Evolutionary conservation across 140 eudicot species (phyloP), one percentile per base, ranked within the genome.

Genomic region (Flaveria floridana): DNA sequence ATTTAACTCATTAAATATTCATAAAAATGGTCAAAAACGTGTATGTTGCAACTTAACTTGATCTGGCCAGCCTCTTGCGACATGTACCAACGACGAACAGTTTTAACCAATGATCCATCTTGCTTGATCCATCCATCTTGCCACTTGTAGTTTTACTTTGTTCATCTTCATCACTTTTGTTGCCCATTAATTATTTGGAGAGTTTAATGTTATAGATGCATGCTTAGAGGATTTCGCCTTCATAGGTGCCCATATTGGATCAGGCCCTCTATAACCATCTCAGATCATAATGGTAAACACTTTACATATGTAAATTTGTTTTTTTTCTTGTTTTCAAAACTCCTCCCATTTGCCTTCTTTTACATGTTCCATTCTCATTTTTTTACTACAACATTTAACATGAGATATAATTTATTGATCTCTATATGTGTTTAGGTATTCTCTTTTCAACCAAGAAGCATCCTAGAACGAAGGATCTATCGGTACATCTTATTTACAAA

Each of bases 391-490:
- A 4, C 37, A 2, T 23, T 51, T 47, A 19, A 47, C 25, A 0
- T 10, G n/a, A 13, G 18, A n/a, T 16, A 4, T 30, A 73, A 20
- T 69, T 46, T 57, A 28, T 70, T 10, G n/a, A 41, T 42, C 47
- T 58, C 48, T 62, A 46, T 62, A 56, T 39, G n/a, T 51, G 42
- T 51, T 81, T 88, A 92, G 98, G 98, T 64, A 89, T 87, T 80
- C 89, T 92, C 42, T 92, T 92, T 84, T 86, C 95, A 39, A 85
- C 98, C 51, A 92, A 87, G 70, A 92, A 88, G 71, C 96, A 92
- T 80, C 96, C 95, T 71, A 85, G 98, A 86, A 92, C 96, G 76
- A 89, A 92, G 87, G 96, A 92, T 79, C 83, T 89, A 53, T 84
- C 96, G 85, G 98, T 92, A 73, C n/a, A 85, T 78, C 66, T 71